Base-by-base conservation (phyloP, 306 rosid species). In the Dalbergia cochinchinensis region DNA sequence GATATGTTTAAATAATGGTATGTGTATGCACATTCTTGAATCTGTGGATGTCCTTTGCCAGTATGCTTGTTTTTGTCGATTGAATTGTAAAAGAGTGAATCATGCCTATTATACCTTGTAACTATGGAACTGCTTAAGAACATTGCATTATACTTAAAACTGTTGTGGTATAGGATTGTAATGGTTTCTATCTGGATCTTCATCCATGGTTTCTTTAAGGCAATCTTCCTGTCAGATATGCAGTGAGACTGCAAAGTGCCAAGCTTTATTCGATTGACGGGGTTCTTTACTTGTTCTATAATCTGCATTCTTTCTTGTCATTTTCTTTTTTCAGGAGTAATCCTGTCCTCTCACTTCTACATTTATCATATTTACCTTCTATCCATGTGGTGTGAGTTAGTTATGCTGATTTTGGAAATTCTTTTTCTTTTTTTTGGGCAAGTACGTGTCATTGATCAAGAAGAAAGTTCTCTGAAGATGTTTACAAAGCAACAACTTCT, bases 341-440 rank as follows among this genome's bases (percentile, higher is more conserved):
- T 20, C 22, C 22, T 20, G 22, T 20, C 22, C 22, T 20, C 22
- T 20, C 22, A 20, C 22, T 20, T 20, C 22, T 20, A 33, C 61
- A 8, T 22, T 65, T 12, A 42, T 44, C 53, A 18, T 39, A 15
- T 61, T 65, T 15, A 22, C 31, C 51, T 47, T 78, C 72, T 68
- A 72, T 65, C 50, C n/a, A 22, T 33, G 44, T 62, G 42, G 58
- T 48, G 13, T 20, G 15, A 45, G 58, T 57, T 48, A 63, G 61
- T 64, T 34, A 18, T 64, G 37, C 20, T 63, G 65, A 50, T 61
- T 61, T 64, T 82, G 64, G 33, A 71, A 57, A 22, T 35, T 22
- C 13, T 3, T 65, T 48, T 51, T 8, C 53, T 8, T 64, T 19
- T 33, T 16, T 55, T 50, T 60, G 18, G 11, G 39, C 74, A 63